These are phyloP conservation scores for Russula abietina DNA, from an alignment of 768 basidiomycete genomes.

Conservation along the genomic window DNA sequence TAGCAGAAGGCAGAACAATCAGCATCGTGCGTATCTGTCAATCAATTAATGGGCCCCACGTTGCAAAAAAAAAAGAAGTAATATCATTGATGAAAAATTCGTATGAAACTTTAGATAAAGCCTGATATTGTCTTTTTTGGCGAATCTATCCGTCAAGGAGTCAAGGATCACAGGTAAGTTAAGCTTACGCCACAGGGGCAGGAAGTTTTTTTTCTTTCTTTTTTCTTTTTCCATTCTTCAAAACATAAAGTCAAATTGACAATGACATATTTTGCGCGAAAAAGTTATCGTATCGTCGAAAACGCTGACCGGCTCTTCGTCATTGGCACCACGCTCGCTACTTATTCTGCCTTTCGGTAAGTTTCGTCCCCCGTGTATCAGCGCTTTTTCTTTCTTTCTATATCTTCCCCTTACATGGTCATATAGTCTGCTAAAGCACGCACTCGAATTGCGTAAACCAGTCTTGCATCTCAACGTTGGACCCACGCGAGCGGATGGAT, in stretches of 20 bases:
- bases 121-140: constrained; percentile 86
- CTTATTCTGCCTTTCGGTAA: constrained; percentile 86
- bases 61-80: background rate
- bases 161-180: constrained; percentile 64
- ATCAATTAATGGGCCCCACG: background rate
- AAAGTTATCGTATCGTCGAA: constrained; percentile 54
- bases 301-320: constrained; percentile 63
- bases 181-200: too few relatives aligned
- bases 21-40: constrained; percentile 43
- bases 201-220: constrained; percentile 1
- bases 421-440: constrained; percentile 64
- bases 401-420: constrained; percentile 26
- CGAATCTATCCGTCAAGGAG: constrained; percentile 65
- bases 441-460: constrained; percentile 66
- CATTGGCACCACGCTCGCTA: constrained; percentile 87
- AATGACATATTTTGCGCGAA: background rate
- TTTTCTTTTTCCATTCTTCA: background rate
- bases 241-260: background rate
- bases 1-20: constrained; percentile 48
- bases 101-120: constrained; percentile 48
- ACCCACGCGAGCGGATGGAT: constrained; percentile 75
- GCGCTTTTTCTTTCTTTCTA: too few relatives aligned
- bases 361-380: constrained; percentile 11
- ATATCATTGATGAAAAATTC: background rate
- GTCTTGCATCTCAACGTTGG: constrained; percentile 83